Base-by-base conservation (phyloP, 2,329 filamentous ascomycete species). In the Cladorrhinum sp. region DNA sequence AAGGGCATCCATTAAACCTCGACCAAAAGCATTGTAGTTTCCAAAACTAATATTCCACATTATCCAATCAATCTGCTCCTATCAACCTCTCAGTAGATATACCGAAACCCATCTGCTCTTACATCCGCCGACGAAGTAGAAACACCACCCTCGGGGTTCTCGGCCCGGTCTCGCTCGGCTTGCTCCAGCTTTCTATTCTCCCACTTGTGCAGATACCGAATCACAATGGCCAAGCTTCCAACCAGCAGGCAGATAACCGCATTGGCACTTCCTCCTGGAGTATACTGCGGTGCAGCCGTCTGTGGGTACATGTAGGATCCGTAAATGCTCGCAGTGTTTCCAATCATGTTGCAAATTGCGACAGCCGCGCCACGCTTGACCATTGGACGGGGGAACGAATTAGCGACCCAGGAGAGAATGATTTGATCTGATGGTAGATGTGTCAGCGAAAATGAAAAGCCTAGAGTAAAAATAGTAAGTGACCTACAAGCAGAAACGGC, bases 381-480 rank as follows among this genome's bases (percentile, higher is more conserved):
- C 1, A 88, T 72, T 1, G 89, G 87, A 72, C 88, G 89, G 0
- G 88, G 87, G 36, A 92, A 81, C 8, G 89, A 87, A 64, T 90
- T 89, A 2, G 85, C 84, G 32, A 91, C 85, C 67, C 82, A 83
- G 0, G 87, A 85, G 50, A 91, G 87, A 23, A 91, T 82, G 62
- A 82, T 81, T 64, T 80, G 78, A 45, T 80, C 74, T 75, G 58
- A 6, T 24, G 36, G 25, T 7, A 12, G 27, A 8, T 55, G 1
- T 5, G 12, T 57, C 7, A n/a, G 24, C 24, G 29, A 3, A 2
- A n/a, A n/a, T n/a, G 16, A n/a, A 3, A 18, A 49, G 7, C 3
- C 1, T 4, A 13, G 18, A 3, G 12, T 20, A 1, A 7, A 36
- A 1, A 22, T 22, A 5, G 41, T 7, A 8, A 49, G 23, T n/a